Base-by-base conservation (phyloP, 805 yeast genomes). In the Metschnikowia lachancei region DNA sequence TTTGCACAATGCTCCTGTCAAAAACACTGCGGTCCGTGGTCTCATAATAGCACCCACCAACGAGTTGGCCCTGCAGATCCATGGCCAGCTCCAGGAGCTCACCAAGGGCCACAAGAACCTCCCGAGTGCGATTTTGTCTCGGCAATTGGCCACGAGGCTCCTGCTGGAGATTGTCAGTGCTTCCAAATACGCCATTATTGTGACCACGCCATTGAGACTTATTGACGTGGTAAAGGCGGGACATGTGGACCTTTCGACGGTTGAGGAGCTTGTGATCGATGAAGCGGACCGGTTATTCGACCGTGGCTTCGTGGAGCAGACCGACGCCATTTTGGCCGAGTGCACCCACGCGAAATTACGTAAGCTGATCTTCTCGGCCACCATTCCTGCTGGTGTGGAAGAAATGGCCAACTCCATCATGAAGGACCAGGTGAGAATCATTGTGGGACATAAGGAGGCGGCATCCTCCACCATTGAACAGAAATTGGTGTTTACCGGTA, bases 241-340 rank as follows among this genome's bases (percentile, higher is more conserved):
- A 33, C 71, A 77, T 10, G 63, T 87, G 18, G 82, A 81, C 53
- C 74, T 92, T 35, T 66, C 80, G 5, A 67, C 70, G 20, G 88
- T 92, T n/a, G 83, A 83, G 53, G 83, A 81, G 59, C 69, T 94
- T 39, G 79, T 94, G 17, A 81, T 94, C 55, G 99, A 94, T 73
- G 99, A 94, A 68, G 98, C 97, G 9, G 99, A 94, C 72, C 85
- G 87, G 58, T 71, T 94, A 48, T 87, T 94, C 56, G 97, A 94
- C 58, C 78, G 82, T 52, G 83, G 87, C 14, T 94, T 94, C 57
- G 80, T 89, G 12, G 88, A 84, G 55, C 99, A 94, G 70, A 86
- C 97, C 0, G 99, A 94, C 64, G 83, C 81, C 43, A 84, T 94
- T 49, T 67, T 94, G 50, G 73, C 83, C 4, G 70, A 77, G 26